Percentiles rank a stretch among this genome's conserved stretches.
These are phyloP conservation scores for Plantago coronopus DNA, from an alignment of 305 asterid species.

Conservation along the genomic window DNA sequence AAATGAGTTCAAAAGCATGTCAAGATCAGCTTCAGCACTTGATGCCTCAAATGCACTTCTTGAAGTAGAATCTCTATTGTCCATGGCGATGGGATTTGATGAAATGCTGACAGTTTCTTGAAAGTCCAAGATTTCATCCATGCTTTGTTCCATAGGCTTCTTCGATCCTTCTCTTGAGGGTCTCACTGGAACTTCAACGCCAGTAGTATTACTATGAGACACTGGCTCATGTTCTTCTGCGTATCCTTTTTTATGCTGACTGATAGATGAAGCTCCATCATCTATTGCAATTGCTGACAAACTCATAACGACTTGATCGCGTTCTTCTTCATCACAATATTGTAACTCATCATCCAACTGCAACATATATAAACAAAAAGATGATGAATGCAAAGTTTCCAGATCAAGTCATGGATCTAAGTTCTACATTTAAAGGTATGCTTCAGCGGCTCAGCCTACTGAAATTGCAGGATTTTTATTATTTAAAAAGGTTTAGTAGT, in stretches of 20 bases:
- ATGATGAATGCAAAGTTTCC: too few species aligned
- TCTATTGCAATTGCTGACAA: conserved; percentile 26
- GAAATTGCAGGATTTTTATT: not conserved
- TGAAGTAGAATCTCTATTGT: conserved; percentile 22
- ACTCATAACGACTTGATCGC: conserved; percentile 22
- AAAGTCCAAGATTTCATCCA: conserved; percentile 23
- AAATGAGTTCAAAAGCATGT: conserved; percentile 75
- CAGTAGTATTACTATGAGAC: conserved; percentile 18
- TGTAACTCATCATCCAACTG: conserved; percentile 48
- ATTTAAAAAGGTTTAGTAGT: not conserved
- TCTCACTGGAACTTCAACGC: conserved; percentile 21
- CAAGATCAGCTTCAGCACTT: conserved; percentile 75
- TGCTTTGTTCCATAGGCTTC: conserved; percentile 21
- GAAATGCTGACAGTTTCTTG: conserved; percentile 19
- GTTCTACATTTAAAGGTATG: not conserved
- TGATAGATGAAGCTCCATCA: conserved; percentile 21
- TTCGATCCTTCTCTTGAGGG: conserved; percentile 23
- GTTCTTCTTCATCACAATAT: conserved; percentile 28
- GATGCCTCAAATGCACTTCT: conserved; percentile 42
- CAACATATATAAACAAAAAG: conserved; percentile 14
- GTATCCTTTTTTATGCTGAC: conserved; percentile 9
- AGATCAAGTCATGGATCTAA: too few species aligned
- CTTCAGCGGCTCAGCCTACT: too few species aligned
- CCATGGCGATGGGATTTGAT: conserved; percentile 20
- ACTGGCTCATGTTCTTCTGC: conserved; percentile 18